Evolutionary conservation across 2,329 filamentous ascomycete species (phyloP).

Genomic region (Aspergillus pseudoglaucus): DNA sequence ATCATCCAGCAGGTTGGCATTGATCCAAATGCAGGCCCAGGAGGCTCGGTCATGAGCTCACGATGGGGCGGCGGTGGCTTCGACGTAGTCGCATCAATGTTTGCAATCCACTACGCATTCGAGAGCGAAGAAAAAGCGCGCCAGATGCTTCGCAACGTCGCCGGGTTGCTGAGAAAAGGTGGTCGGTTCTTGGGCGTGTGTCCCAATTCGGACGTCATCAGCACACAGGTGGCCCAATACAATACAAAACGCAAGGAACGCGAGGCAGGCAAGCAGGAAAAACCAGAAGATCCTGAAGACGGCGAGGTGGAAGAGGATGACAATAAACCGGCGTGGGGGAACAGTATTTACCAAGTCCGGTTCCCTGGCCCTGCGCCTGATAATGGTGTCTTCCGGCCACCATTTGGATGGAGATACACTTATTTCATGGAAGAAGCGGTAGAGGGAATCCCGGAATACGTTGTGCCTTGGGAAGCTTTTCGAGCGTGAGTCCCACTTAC

Average conservation of each 20-base stretch:
- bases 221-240: conserved; percentile 67
- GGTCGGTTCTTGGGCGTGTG: conserved; percentile 92
- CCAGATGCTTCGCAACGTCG: conserved; percentile 88
- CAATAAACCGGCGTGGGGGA: conserved; percentile 74
- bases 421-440: conserved; percentile 96
- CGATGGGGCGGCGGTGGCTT: conserved; percentile 72
- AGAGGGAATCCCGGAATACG: conserved; percentile 92
- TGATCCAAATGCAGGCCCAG: conserved; percentile 61
- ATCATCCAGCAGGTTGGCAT: conserved; percentile 85
- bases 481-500: conserved; percentile 52
- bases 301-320: conserved; percentile 55
- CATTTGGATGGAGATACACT: conserved; percentile 96
- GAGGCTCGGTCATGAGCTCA: conserved; percentile 49
- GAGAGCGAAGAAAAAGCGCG: conserved; percentile 85
- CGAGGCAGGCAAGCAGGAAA: conserved; percentile 36
- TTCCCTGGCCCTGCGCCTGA: conserved; percentile 77
- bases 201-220: conserved; percentile 91
- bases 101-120: conserved; percentile 98
- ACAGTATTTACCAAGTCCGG: conserved; percentile 82
- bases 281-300: conserved; percentile 33
- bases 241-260: conserved; percentile 53
- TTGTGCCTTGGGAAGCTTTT: conserved; percentile 97
- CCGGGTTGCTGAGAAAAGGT: conserved; percentile 83
- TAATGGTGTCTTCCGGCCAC: conserved; percentile 86
- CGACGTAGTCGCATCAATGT: conserved; percentile 98